Evolutionary conservation across 352 stramenopile genomes (phyloP), one percentile per base, ranked within the genome.

Genomic region (Peronosclerospora sorghi): DNA sequence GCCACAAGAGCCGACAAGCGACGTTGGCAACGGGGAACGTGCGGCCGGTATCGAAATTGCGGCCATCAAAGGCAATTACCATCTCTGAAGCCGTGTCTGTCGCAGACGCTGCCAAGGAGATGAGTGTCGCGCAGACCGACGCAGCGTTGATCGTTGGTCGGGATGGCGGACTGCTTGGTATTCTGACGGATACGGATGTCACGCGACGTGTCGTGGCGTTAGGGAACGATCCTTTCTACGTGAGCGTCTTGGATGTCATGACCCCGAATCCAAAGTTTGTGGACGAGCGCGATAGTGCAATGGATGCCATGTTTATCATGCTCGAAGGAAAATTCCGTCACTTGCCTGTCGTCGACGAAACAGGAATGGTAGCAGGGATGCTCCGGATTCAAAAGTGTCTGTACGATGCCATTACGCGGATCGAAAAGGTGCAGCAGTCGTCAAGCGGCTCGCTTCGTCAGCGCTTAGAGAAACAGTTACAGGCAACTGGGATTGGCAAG

Each of bases 311-410:
- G 80, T 94, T 90, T 41, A 83, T 83, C 53, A 94, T 94, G 82
- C 56, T 94, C 1, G 82, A 94, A 44, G 82, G 82, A 4, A 85
- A 85, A 27, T 98, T 99, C 61, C 89, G 92, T 26, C 95, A 99
- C 54, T 63, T 99, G 32, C 96, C 96, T 10, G 96, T 99, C 0
- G 85, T 97, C 1, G 81, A 94, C 45, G 61, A 70, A 19, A 73
- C 85, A 19, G 77, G 80, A 8, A 89, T 86, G 54, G 91, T 98
- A 7, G 84, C 93, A 7, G 96, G 96, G 28, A 86, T 98, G 68
- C 73, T 99, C 26, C 93, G 97, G 38, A 98, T 99, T 56, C 94
- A 97, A 27, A 98, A 98, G 60, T 99, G 96, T 51, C 57, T 99
- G 47, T 97, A 98, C 73, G 95, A 98, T 59, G 95, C 95, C 1